Evolutionary conservation across 2,329 filamentous ascomycete species (phyloP), one percentile per base, ranked within the genome.

Genomic region (Zymoseptoria crescenta): DNA sequence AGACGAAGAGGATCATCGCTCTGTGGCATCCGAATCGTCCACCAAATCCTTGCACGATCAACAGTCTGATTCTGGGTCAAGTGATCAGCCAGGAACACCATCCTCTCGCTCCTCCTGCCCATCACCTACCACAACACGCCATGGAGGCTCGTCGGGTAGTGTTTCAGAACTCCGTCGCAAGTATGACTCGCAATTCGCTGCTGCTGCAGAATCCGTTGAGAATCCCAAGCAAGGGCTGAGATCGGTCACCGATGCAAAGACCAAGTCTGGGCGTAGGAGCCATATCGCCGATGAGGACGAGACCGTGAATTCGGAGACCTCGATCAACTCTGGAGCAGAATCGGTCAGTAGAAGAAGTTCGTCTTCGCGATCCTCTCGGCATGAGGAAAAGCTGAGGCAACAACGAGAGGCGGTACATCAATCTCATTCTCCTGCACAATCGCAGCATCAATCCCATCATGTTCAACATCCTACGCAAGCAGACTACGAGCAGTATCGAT

Each of bases 41-140:
- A 65, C 66, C 20, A 53, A 61, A 8, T 70, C 69, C 8, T 73
- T 70, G 19, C 64, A 66, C 35, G 71, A 72, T 58, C 64, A 68
- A 45, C 55, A 63, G n/a, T 72, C 71, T 3, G 65, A 68, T 51
- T 67, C 65, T 52, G 69, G 64, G 24, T 72, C 69, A 24, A 69
- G 70, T 51, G 67, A 71, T 16, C 59, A 59, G 19, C 65, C 70
- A 8, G 66, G 64, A 24, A 70, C 71, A 8, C 70, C 71, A 19
- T 72, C 68, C 1, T 70, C 69, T 9, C 60, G 62, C 21, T 72
- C 71, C 7, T 69, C 65, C 8, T 64, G 69, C 28, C 67, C 69
- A 8, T 70, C 71, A 27, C 70, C 69, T 8, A 67, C 65, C 8
- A 59, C 58, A 2, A 69, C 65, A 8, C 59, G 69, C 16, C 59